Base-by-base conservation (phyloP, 192 early-diverging fungal species). In the Cetraspora pellucida region DNA sequence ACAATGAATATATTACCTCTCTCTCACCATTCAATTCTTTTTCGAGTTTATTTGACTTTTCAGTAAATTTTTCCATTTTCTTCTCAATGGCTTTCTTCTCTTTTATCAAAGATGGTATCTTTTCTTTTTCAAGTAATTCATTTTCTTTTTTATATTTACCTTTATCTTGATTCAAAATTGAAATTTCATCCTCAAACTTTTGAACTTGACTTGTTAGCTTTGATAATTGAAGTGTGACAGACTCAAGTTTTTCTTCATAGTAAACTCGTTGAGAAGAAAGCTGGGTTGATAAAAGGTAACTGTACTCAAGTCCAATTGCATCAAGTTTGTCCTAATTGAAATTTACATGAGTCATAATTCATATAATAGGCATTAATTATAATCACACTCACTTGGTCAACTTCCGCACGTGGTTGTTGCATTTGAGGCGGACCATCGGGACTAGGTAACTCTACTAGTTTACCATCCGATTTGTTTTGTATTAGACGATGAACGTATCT, bases 401-500 rank as follows among this genome's bases (percentile, higher is more conserved):
- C 17, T 61, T 19, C 75, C n/a, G n/a, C 50, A 25, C 9, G 58
- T 63, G 27, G 47, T 60, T 50, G 46, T 44, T 69, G 58, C 23
- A 30, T 16, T 45, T 44, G 30, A 50, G n/a, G 6, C 10, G 37
- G 31, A 27, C 19, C 23, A 47, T 79, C 72, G 2, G 83, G 82
- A 21, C 85, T 76, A 60, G 95, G 83, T 31, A 98, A 79, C 68
- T 98, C 96, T 17, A 98, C 95, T 17, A 99, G 77, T 77, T 97
- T 97, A 16, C 96, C 96, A 75, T 97, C 97, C 1, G 87, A 81
- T 55, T 87, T 93, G 81, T 95, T 97, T 78, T 97, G 96, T 59
- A 98, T 90, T 78, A 98, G 71, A 6, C 97, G 90, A 81, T 99
- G 97, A 10, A 99, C 96, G 78, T 98, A 94, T 2, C 80, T 77